Conservation (phyloP, 345 rosid genomes). For the Chamaenerion angustifolium region DNA sequence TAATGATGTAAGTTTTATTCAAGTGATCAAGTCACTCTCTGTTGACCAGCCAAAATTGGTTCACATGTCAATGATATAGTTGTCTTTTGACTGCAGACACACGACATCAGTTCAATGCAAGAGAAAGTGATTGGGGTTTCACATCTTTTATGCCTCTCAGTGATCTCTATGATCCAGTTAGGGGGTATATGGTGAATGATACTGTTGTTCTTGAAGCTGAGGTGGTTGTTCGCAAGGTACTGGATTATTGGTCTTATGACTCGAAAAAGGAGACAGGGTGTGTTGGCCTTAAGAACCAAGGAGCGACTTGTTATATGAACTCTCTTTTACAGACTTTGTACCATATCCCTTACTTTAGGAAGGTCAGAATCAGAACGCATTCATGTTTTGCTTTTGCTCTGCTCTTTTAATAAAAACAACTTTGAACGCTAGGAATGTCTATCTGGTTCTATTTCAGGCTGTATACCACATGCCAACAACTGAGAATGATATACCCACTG, state of each 20-base stretch:
- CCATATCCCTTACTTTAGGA: conserved; percentile 88
- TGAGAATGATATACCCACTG: conserved; percentile 86
- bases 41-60: no score
- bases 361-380: conserved; percentile 29
- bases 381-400: background rate
- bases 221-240: conserved; percentile 68
- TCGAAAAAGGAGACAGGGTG: conserved; percentile 97
- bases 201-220: conserved; percentile 80
- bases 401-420: conserved; percentile 7
- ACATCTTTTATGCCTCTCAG: conserved; percentile 92
- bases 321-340: conserved; percentile 82
- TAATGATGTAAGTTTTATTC: no score
- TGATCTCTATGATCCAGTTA: conserved; percentile 72
- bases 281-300: conserved; percentile 98
- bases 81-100: conserved; percentile 42
- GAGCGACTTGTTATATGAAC: conserved; percentile 98
- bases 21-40: no score
- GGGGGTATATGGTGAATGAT: conserved; percentile 76
- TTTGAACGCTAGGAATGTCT: background rate
- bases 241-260: conserved; percentile 92
- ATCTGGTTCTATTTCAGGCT: conserved; percentile 38
- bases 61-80: background rate
- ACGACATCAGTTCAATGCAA: conserved; percentile 85
- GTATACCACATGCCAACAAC: conserved; percentile 99
- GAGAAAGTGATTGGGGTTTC: conserved; percentile 99